Conservation (phyloP, 345 rosid genomes). For the Abelmoschus esculentus region DNA sequence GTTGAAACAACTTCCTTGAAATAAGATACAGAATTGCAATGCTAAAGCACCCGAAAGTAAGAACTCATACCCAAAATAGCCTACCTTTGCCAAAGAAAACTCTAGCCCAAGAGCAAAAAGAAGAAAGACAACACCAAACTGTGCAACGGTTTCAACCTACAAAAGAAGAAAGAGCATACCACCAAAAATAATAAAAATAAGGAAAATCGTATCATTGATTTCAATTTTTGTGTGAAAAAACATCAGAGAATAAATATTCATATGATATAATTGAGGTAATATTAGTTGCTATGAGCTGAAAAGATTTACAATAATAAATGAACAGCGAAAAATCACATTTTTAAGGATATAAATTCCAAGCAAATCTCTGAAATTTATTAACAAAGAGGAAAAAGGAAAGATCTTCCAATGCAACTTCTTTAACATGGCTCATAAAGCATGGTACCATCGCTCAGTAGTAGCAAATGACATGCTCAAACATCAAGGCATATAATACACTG, state of each 20-base stretch:
- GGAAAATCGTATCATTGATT: neutral
- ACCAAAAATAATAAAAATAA: no score
- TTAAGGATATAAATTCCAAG: neutral
- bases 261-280: neutral
- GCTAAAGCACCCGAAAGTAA: neutral
- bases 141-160: slow-evolving; percentile 95
- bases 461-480: neutral
- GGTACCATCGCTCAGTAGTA: neutral
- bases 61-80: neutral
- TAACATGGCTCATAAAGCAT: neutral
- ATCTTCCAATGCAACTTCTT: neutral
- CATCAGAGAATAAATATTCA: slow-evolving; percentile 3
- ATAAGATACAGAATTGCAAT: slow-evolving; percentile 1
- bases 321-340: neutral
- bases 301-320: neutral
- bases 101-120: slow-evolving; percentile 98
- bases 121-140: slow-evolving; percentile 97
- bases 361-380: neutral
- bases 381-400: neutral
- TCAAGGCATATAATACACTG: neutral
- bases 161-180: neutral
- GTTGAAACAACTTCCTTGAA: slow-evolving; percentile 17
- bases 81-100: slow-evolving; percentile 95
- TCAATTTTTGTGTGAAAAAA: neutral
- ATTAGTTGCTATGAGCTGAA: neutral